Base-by-base conservation (phyloP, 2,329 filamentous ascomycete species). In the Domatiomyces globalis region DNA sequence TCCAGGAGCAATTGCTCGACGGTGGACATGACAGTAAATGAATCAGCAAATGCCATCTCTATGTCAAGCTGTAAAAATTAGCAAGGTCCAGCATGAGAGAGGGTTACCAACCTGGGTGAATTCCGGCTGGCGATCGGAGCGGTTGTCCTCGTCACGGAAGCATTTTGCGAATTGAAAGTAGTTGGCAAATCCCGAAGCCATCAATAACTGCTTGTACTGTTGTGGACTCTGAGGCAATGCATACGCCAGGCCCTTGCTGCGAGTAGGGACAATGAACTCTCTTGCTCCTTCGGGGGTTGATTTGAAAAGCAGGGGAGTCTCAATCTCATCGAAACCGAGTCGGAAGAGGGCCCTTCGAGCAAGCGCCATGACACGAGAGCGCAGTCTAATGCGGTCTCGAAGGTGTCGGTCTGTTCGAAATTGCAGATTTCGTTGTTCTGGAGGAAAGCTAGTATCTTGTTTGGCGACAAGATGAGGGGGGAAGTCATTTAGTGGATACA, bases 141-240 rank as follows among this genome's bases (percentile, higher is more conserved):
- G 78, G 36, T 92, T 73, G 66, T 96, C 94, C 64, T 98, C 92
- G 63, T 98, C 94, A 12, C 92, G 82, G 68, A 95, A 98, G 64
- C 92, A 98, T 57, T 81, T 83, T 1, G 92, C 94, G 69, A 95
- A 87, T 62, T 98, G 92, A 67, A 84, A 94, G 65, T 98, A 98
- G 43, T 77, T 79, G 1, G 75, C 71, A 9, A 95, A 77, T 0
- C 90, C 90, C 54, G 85, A 85, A 0, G 88, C 86, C 88, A 98
- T 96, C 43, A 98, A 76, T 1, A 95, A 86, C 70, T 98, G 92
- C 70, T 98, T 98, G 65, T 96, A 98, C 66, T 98, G 92, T 66
- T 98, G 92, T 0, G 92, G 92, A 58, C 90, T 96, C 66, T 98
- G 94, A 0, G 89, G 89, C 18, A 98, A 72, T 7, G 92, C 92